These are phyloP conservation scores for Xylaria longipes DNA, from an alignment of 495 filamentous ascomycete species.

Conservation along the genomic window DNA sequence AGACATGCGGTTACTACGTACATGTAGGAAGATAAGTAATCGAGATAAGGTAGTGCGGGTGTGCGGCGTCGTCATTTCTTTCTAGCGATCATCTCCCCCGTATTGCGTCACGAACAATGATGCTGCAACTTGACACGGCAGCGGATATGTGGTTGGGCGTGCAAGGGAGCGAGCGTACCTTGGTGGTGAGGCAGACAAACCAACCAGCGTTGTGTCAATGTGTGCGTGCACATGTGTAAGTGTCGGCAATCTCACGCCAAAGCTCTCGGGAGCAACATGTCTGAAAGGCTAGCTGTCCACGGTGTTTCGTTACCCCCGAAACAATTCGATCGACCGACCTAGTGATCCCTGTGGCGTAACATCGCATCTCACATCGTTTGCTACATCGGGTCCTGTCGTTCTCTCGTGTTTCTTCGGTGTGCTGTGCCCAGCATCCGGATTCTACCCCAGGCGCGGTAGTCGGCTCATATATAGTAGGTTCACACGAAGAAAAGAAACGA, in stretches of 20 bases:
- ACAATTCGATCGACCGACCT: constrained; percentile 28
- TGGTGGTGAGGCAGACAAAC: not conserved
- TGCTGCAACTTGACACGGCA: not conserved
- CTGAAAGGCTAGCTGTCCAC: constrained; percentile 14
- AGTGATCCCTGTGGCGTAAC: constrained; percentile 10
- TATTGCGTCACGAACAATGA: not conserved
- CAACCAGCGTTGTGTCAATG: constrained; percentile 21
- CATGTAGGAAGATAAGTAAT: not conserved
- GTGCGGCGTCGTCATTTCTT: constrained; percentile 9
- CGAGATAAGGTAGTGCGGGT: not conserved
- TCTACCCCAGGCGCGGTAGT: not conserved
- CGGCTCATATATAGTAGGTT: not conserved
- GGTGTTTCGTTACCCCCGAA: constrained; percentile 26
- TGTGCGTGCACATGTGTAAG: constrained; percentile 34
- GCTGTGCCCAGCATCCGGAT: not conserved
- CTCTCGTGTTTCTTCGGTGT: not conserved
- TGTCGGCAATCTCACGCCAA: constrained; percentile 38
- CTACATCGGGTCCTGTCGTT: constrained; percentile 13
- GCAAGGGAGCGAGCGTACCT: not conserved
- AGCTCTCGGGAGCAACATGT: constrained; percentile 27
- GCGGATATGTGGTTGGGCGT: constrained; percentile 4
- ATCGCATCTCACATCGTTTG: constrained; percentile 16
- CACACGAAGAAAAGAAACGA: constrained; percentile 12
- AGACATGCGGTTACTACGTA: too few species aligned
- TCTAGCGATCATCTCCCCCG: not conserved